phyloP scores from a whole-genome alignment of 768 basidiomycete species.

The Hydnum rufescens region DNA sequence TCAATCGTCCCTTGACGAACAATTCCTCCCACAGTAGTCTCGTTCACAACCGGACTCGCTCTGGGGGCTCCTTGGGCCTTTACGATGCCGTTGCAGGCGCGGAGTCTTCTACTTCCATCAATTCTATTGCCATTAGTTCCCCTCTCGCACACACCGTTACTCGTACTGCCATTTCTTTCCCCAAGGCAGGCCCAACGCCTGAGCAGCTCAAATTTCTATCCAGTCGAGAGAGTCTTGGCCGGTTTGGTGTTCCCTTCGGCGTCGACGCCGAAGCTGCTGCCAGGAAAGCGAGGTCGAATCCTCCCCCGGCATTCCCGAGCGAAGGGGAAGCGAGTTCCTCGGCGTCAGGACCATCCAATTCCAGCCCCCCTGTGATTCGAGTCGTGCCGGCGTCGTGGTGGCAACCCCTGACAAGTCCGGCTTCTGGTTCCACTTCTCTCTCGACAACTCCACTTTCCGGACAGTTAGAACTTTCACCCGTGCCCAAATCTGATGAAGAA shows the following conservation, averaged over 20 bases:
- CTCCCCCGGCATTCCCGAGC: no score
- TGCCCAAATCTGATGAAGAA: no score
- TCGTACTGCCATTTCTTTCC: constrained; percentile 53
- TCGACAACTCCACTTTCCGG: no score
- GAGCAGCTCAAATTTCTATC: constrained; percentile 49
- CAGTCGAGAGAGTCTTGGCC: constrained; percentile 40
- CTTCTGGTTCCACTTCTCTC: no score
- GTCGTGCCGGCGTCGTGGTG: no score
- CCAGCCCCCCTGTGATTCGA: no score
- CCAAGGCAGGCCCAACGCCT: constrained; percentile 35
- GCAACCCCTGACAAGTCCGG: no score
- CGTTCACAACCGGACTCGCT: neutral
- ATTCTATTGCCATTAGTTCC: constrained; percentile 30
- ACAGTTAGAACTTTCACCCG: no score
- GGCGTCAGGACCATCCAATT: no score
- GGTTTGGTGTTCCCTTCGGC: constrained; percentile 62
- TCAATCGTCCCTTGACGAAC: neutral
- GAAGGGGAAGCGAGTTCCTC: no score
- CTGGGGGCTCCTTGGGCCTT: neutral
- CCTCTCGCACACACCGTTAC: constrained; percentile 56
- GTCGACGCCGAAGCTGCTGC: constrained; percentile 26
- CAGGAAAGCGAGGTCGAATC: no score
- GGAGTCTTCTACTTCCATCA: neutral
- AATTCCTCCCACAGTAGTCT: neutral
- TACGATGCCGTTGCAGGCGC: neutral